Evolutionary conservation across 1,284 basidiomycete species (phyloP).

Genomic region (Heliocybe sulcata): DNA sequence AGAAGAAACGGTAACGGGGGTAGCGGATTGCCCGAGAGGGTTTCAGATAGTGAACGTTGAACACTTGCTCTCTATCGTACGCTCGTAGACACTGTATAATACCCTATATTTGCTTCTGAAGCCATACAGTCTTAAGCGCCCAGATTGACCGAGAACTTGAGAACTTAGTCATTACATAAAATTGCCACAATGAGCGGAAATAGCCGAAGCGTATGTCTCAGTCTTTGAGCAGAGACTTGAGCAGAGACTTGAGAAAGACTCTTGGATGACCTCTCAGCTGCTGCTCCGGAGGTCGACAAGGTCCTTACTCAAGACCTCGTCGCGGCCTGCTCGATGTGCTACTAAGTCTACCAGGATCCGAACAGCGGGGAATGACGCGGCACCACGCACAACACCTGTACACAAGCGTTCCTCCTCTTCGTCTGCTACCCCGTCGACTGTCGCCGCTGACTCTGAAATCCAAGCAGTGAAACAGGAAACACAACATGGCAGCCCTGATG

Average conservation of each 20-base stretch:
- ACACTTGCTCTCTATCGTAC: background rate
- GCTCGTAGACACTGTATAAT: background rate
- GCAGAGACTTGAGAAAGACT: background rate
- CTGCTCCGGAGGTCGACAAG: conserved; percentile 41
- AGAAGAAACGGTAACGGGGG: conserved; percentile 15
- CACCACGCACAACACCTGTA: conserved; percentile 19
- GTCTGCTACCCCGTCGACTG: conserved; percentile 12
- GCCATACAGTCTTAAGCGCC: background rate
- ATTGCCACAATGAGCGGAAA: too few species aligned
- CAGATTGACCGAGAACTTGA: too few species aligned
- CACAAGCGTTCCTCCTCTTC: conserved; percentile 27
- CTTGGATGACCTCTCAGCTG: conserved; percentile 48
- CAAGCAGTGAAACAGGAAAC: conserved; percentile 7
- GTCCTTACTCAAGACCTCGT: conserved; percentile 33
- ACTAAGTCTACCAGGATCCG: conserved; percentile 26
- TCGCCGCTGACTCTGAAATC: conserved; percentile 10
- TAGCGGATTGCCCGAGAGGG: background rate
- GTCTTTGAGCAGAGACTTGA: background rate
- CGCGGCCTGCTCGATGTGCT: conserved; percentile 23
- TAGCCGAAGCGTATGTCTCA: background rate
- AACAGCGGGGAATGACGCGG: conserved; percentile 25
- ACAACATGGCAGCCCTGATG: conserved; percentile 9
- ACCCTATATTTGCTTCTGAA: background rate
- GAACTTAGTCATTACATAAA: too few species aligned
- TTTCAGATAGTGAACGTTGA: background rate